phyloP scores from a whole-genome alignment of 2,329 filamentous ascomycete genomes.

The Akanthomyces uredinophilus region DNA sequence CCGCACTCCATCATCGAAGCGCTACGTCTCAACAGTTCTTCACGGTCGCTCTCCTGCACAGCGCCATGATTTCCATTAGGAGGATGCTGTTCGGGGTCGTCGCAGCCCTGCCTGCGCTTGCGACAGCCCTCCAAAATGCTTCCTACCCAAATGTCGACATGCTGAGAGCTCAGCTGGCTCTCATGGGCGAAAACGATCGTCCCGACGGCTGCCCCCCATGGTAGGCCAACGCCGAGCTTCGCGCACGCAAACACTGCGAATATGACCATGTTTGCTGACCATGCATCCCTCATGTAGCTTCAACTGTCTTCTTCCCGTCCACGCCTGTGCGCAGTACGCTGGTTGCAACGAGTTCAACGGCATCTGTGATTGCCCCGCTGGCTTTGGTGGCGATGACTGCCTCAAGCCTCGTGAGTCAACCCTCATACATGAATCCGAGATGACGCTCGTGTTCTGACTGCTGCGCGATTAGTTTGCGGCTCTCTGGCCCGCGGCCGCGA shows the following conservation, averaged over 20 bases:
- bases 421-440: not conserved
- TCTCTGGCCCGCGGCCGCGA: constrained; percentile 78
- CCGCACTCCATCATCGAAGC: constrained; percentile 6
- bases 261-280: not conserved
- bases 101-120: constrained; percentile 35
- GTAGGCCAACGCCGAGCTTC: constrained; percentile 34
- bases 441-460: not conserved
- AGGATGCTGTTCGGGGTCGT: constrained; percentile 36
- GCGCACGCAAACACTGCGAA: constrained; percentile 24
- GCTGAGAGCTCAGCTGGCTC: constrained; percentile 60
- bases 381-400: constrained; percentile 93
- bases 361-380: constrained; percentile 85
- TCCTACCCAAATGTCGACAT: constrained; percentile 59
- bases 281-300: constrained; percentile 57
- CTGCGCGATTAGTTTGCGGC: constrained; percentile 62
- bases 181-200: constrained; percentile 59
- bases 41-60: constrained; percentile 10
- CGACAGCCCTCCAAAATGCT: constrained; percentile 39
- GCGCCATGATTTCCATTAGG: constrained; percentile 37
- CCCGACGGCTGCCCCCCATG: constrained; percentile 76
- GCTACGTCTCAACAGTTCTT: constrained; percentile 14
- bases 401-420: constrained; percentile 62
- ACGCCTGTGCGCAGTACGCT: constrained; percentile 86
- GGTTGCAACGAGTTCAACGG: constrained; percentile 85
- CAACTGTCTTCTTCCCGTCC: constrained; percentile 93